Base-by-base conservation (phyloP, 148 eudicot species). In the Mesembryanthemum crystallinum region DNA sequence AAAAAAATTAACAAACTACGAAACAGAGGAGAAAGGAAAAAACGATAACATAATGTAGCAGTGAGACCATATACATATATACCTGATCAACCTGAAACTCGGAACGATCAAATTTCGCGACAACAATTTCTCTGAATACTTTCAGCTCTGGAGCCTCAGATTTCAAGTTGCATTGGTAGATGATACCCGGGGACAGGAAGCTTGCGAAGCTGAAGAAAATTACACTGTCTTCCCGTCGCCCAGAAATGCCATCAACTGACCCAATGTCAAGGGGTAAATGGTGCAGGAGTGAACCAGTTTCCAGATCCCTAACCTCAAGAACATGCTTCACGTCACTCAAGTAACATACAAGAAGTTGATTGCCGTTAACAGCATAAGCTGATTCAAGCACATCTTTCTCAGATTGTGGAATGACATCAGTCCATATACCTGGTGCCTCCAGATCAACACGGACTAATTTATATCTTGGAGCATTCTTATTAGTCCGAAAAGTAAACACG, bases 251-350 rank as follows among this genome's bases (percentile, higher is more conserved):
- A 72, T 84, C 82, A 59, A 92, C 92, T 8, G 94, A 73, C 61
- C 99, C 99, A 77, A 95, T 95, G 67, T 95, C 99, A 76, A 92
- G 87, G 47, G 97, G 96, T 73, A 95, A 79, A 67, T 83, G 77
- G 81, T 88, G 92, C 79, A 88, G 66, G 63, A 92, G 73, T 32
- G 87, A 81, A 28, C 99, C 97, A 10, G 83, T 85, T 79, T 79
- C 81, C 79, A 95, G 83, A 83, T 95, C 96, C 82, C 97, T 86
- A 52, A 95, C 75, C 83, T 95, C 91, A 70, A 95, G 76, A 80
- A 89, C 85, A 76, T 87, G 85, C 75, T 95, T 95, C 62, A 92
- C 97, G 70, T 95, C 96, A 67, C 89, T 92, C 81, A 95, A 77
- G 78, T 95, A 95, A 74, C 88, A 84, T 74, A 90, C 92, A 67